A percentile compares a stretch with the other conserved stretches of the same genome.
phyloP scores from a whole-genome alignment of 345 rosid species.

The Ricinus communis region DNA sequence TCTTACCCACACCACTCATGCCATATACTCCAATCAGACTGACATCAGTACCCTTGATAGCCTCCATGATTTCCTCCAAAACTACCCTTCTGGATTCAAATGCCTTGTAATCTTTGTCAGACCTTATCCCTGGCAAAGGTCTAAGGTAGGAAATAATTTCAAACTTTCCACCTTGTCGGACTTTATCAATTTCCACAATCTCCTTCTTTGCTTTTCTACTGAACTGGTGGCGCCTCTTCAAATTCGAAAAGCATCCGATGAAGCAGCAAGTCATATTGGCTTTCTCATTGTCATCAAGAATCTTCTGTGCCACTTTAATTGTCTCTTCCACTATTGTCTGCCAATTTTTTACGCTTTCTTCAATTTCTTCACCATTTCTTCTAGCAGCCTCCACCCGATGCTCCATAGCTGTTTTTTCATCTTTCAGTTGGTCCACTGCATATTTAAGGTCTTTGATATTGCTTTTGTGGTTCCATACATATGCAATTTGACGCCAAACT shows the following conservation, averaged over 20 bases:
- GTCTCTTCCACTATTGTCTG: not conserved
- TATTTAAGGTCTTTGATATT: conserved; percentile 19
- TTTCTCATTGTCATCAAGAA: not conserved
- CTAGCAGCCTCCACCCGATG: conserved; percentile 2
- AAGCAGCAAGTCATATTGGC: not conserved
- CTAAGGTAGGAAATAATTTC: not conserved
- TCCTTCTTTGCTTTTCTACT: conserved; percentile 2
- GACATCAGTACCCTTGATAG: not conserved
- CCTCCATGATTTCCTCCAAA: not conserved
- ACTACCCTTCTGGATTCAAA: not conserved
- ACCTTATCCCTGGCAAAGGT: not conserved
- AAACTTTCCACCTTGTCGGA: not conserved
- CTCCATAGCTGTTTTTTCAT: not conserved
- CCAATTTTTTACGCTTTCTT: conserved; percentile 7
- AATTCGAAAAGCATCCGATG: not conserved
- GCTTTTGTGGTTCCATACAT: conserved; percentile 1
- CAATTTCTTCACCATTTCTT: conserved; percentile 11
- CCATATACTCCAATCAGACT: conserved; percentile 9
- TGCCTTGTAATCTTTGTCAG: not conserved
- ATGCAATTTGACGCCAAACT: not conserved
- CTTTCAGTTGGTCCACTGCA: conserved; percentile 3
- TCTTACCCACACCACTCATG: conserved; percentile 8
- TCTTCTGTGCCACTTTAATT: not conserved
- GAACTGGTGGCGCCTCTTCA: not conserved
- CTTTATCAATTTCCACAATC: too few relatives aligned